Percentiles rank a stretch among this genome's conserved stretches.
phyloP scores from a whole-genome alignment of 129 eudicot genomes.

The Artemisia annua region DNA sequence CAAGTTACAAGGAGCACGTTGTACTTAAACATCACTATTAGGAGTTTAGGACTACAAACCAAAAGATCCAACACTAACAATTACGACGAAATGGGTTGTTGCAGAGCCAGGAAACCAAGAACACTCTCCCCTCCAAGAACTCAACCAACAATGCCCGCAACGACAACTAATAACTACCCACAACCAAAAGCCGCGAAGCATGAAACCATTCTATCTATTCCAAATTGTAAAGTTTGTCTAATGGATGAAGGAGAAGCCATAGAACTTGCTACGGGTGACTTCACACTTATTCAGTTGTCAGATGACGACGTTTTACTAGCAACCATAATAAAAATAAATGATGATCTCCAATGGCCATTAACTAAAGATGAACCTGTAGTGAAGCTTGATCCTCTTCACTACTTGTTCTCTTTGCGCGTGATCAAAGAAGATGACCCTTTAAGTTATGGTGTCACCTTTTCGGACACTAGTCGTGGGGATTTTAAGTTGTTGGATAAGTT shows the following conservation, averaged over 20 bases:
- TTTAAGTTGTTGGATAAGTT: constrained; percentile 54
- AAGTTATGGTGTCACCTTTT: constrained; percentile 80
- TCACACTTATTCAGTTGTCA: constrained; percentile 41
- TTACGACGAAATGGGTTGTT: constrained; percentile 51
- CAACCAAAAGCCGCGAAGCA: constrained; percentile 46
- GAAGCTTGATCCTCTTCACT: constrained; percentile 70
- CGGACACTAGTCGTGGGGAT: constrained; percentile 27
- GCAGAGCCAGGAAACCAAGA: constrained; percentile 46
- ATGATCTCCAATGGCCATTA: constrained; percentile 89
- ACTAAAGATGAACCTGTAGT: constrained; percentile 95
- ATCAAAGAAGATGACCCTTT: constrained; percentile 48
- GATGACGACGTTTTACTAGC: constrained; percentile 63
- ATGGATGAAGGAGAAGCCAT: constrained; percentile 84
- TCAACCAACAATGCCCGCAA: constrained; percentile 18
- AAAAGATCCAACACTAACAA: constrained; percentile 3
- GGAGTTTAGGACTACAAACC: constrained; percentile 30
- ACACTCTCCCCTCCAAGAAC: constrained; percentile 34
- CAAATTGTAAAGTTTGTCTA: constrained; percentile 61
- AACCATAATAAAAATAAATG: constrained; percentile 62
- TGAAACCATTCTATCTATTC: constrained; percentile 51
- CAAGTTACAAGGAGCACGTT: constrained; percentile 20
- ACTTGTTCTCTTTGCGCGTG: constrained; percentile 72
- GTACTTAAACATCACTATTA: constrained; percentile 28
- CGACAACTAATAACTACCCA: constrained; percentile 32
- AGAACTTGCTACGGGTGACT: constrained; percentile 68